Conservation (phyloP, 208 protist species). For the Phytomonas serpens region DNA sequence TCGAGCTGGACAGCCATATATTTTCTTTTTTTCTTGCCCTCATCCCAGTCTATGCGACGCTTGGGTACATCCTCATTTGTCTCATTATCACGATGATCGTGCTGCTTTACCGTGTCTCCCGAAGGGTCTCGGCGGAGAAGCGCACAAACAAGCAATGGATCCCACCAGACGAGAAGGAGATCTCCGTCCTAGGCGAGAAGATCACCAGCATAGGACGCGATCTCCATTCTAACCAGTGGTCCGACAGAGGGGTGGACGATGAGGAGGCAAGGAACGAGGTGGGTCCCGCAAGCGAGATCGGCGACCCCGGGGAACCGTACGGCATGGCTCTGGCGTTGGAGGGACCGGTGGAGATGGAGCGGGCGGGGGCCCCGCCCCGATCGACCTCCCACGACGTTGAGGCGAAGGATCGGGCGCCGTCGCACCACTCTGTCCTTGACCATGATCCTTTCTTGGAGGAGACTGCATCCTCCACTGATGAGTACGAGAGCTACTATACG, state of each 20-base stretch:
- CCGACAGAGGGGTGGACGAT: not conserved
- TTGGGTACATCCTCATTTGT: constrained; percentile 57
- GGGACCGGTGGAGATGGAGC: not conserved
- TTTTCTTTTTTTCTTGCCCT: constrained; percentile 36
- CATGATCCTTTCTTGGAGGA: not conserved
- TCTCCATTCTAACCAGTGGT: not conserved
- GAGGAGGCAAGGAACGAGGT: not conserved
- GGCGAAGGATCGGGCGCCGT: not conserved
- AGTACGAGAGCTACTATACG: not conserved
- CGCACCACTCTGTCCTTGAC: not conserved
- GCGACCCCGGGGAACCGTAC: no score
- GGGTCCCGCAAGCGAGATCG: no score
- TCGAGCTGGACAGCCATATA: constrained; percentile 38
- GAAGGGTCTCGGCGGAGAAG: constrained; percentile 22
- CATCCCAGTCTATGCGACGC: constrained; percentile 67
- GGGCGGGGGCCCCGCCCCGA: not conserved
- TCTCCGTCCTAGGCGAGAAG: not conserved
- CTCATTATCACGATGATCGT: constrained; percentile 61
- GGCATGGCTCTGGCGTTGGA: no score
- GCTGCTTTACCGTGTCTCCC: constrained; percentile 25
- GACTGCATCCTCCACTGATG: not conserved
- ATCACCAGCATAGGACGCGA: not conserved
- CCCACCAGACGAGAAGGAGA: constrained; percentile 22
- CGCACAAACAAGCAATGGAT: constrained; percentile 34
- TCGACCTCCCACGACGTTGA: not conserved